phyloP scores from a whole-genome alignment of 2,329 filamentous ascomycete species.

The Elsinoe perseae region DNA sequence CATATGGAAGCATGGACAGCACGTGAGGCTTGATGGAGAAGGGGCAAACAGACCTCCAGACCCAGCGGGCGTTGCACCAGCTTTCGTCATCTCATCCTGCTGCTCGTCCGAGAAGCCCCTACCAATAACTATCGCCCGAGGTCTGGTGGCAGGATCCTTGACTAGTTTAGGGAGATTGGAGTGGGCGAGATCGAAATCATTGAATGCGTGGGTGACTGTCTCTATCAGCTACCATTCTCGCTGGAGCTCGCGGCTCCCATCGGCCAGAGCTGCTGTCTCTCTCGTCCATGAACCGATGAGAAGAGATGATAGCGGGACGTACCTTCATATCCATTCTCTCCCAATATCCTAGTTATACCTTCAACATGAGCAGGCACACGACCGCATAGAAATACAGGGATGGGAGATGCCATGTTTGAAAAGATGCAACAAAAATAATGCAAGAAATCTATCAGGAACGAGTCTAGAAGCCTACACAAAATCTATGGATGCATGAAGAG shows the following conservation, averaged over 20 bases:
- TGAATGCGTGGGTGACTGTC: slow-evolving; percentile 4
- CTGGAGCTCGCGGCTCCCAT: too few species aligned
- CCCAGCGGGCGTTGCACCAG: not conserved
- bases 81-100: slow-evolving; percentile 7
- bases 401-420: not conserved
- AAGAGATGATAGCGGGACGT: not conserved
- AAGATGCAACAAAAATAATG: not conserved
- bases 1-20: not conserved
- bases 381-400: slow-evolving; percentile 1
- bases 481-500: not conserved
- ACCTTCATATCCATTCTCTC: not conserved
- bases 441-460: not conserved
- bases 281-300: not conserved
- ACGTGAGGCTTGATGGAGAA: not conserved
- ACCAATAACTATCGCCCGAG: slow-evolving; percentile 10
- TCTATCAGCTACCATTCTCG: not conserved
- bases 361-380: slow-evolving; percentile 1
- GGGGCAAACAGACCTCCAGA: not conserved
- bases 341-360: not conserved
- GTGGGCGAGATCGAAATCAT: not conserved
- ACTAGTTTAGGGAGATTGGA: not conserved
- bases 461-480: not conserved
- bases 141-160: not conserved
- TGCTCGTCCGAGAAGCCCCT: slow-evolving; percentile 11
- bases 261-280: too few species aligned